phyloP scores from a whole-genome alignment of 2,329 filamentous ascomycete genomes.

The Fusarium euwallaceae region DNA sequence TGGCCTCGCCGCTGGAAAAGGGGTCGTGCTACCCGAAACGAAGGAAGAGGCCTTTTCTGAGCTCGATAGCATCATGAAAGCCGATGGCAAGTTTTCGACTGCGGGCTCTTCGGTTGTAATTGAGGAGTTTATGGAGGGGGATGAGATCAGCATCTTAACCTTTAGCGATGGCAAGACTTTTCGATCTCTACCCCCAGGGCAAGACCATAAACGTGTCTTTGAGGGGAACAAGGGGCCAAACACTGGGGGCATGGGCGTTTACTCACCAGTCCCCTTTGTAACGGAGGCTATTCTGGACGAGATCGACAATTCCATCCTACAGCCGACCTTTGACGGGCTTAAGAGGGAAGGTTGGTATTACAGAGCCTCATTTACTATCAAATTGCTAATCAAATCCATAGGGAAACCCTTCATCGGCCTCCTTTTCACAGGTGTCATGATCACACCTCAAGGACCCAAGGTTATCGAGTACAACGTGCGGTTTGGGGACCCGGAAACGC shows the following conservation, averaged over 20 bases:
- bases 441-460: slow-evolving; percentile 80
- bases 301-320: slow-evolving; percentile 70
- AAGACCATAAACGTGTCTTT: slow-evolving; percentile 79
- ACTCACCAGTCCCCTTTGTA: slow-evolving; percentile 73
- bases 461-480: slow-evolving; percentile 91
- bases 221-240: slow-evolving; percentile 79
- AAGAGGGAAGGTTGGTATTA: slow-evolving; percentile 50
- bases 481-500: slow-evolving; percentile 90
- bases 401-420: slow-evolving; percentile 68
- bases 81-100: slow-evolving; percentile 70
- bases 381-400: too few species aligned
- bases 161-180: slow-evolving; percentile 77
- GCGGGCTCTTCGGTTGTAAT: slow-evolving; percentile 80
- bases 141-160: slow-evolving; percentile 76
- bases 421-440: slow-evolving; percentile 87
- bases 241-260: slow-evolving; percentile 83
- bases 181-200: slow-evolving; percentile 75
- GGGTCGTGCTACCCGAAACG: slow-evolving; percentile 53
- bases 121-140: slow-evolving; percentile 77
- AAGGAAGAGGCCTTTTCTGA: slow-evolving; percentile 73
- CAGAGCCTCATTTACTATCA: too few species aligned
- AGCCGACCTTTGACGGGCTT: slow-evolving; percentile 75
- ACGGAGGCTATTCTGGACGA: slow-evolving; percentile 64
- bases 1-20: slow-evolving; percentile 82
- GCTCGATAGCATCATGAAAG: slow-evolving; percentile 76